Conservation (phyloP, 495 filamentous ascomycete genomes). For the Penicillium crystallinum region DNA sequence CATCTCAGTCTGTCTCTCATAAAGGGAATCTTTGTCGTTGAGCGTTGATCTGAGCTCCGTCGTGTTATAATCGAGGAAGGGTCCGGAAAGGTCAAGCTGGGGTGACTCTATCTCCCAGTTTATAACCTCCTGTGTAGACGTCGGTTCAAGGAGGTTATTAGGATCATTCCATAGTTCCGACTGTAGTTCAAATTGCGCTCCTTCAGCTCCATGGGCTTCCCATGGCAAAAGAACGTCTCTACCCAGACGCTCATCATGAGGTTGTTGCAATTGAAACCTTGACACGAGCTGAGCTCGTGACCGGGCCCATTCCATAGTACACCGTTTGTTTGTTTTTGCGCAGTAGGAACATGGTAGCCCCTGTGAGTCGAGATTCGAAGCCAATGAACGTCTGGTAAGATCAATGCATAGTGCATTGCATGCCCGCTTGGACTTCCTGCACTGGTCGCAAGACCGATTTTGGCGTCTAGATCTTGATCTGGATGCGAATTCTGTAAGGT, state of each 20-base stretch:
- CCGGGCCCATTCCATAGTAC: constrained; percentile 26
- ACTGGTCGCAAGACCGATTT: constrained; percentile 10
- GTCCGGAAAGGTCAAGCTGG: neutral
- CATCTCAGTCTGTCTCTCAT: neutral
- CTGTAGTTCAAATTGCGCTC: neutral
- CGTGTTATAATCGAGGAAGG: neutral
- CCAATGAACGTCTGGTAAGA: constrained; percentile 1
- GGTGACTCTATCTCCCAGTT: neutral
- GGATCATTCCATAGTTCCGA: neutral
- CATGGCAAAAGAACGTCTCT: neutral
- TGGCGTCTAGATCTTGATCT: constrained; percentile 14
- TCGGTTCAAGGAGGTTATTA: neutral
- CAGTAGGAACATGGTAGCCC: constrained; percentile 24
- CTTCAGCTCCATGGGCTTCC: neutral
- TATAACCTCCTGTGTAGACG: neutral
- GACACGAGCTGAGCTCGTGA: constrained; percentile 5
- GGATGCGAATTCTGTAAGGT: neutral
- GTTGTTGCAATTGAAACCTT: neutral
- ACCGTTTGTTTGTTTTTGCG: constrained; percentile 25
- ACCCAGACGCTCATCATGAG: neutral
- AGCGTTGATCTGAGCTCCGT: neutral
- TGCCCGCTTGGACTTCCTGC: constrained; percentile 10
- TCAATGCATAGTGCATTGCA: constrained; percentile 1
- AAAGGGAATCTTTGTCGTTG: neutral
- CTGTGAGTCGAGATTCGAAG: neutral